Evolutionary conservation across 106 monocot genomes (phyloP).

Genomic region (Dactylorhiza incarnata): DNA sequence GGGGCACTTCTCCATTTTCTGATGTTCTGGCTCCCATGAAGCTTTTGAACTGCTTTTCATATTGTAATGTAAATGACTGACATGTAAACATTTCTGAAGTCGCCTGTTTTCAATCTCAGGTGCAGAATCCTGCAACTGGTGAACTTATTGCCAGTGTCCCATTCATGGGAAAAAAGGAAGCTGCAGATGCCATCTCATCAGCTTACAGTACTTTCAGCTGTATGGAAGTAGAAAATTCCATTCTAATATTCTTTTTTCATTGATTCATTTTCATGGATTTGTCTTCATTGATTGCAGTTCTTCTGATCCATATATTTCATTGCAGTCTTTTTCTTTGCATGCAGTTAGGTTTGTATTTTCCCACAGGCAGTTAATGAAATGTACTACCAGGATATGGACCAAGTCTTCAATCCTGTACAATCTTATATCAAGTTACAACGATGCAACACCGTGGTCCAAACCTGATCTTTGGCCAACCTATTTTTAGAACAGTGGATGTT

Average conservation of each 20-base stretch:
- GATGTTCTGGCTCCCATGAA: background rate
- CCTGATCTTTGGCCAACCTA: background rate
- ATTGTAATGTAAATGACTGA: background rate
- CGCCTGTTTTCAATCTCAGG: constrained; percentile 29
- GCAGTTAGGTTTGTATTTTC: background rate
- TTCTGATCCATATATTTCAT: background rate
- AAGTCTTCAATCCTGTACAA: background rate
- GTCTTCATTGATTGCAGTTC: background rate
- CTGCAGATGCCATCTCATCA: constrained; percentile 77
- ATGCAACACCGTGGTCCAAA: background rate
- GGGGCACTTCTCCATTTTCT: background rate
- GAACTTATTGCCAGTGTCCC: constrained; percentile 72
- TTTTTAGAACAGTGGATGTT: too few species aligned
- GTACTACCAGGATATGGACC: background rate
- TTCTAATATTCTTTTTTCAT: background rate
- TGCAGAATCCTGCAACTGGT: constrained; percentile 81
- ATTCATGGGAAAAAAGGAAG: constrained; percentile 82
- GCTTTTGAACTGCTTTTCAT: background rate
- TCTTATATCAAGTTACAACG: background rate
- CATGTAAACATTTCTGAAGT: background rate
- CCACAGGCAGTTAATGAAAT: background rate
- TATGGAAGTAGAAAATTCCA: constrained; percentile 23
- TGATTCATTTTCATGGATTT: too few species aligned
- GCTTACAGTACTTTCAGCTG: constrained; percentile 58
- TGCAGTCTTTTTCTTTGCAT: background rate